phyloP scores from a whole-genome alignment of 2,329 filamentous ascomycete genomes.

The Reticulascus tulasneorum region DNA sequence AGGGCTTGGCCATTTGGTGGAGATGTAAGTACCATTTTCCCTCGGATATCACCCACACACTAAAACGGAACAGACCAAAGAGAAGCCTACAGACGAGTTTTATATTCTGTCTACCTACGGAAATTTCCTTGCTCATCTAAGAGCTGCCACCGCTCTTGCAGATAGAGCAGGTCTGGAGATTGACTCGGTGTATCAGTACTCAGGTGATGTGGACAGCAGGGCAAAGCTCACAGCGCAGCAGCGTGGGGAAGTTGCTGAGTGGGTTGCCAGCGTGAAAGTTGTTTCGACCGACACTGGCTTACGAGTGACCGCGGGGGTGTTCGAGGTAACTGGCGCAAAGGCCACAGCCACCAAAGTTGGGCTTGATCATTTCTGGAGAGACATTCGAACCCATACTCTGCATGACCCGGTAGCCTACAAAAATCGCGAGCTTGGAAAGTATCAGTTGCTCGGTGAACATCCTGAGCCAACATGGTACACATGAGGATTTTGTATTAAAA shows the following conservation, averaged over 20 bases:
- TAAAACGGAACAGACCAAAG: constrained; percentile 39
- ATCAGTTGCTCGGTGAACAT: constrained; percentile 50
- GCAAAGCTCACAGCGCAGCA: constrained; percentile 42
- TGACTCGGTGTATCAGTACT: constrained; percentile 39
- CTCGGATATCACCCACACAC: not conserved
- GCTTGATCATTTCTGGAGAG: constrained; percentile 63
- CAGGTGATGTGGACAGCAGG: constrained; percentile 30
- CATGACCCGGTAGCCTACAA: constrained; percentile 68
- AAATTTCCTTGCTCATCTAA: constrained; percentile 58
- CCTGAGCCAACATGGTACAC: constrained; percentile 62
- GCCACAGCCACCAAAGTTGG: constrained; percentile 55
- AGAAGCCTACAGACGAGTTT: constrained; percentile 56
- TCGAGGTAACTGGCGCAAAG: constrained; percentile 59
- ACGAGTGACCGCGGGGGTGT: constrained; percentile 55
- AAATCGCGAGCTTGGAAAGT: constrained; percentile 58
- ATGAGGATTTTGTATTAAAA: no score
- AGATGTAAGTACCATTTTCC: constrained; percentile 35
- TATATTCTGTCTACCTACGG: constrained; percentile 64
- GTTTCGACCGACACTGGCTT: constrained; percentile 58
- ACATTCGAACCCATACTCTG: constrained; percentile 61
- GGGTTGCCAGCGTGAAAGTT: constrained; percentile 59
- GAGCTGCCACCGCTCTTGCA: constrained; percentile 55
- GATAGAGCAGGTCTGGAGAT: constrained; percentile 51
- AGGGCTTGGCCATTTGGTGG: constrained; percentile 62
- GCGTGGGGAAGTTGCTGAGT: constrained; percentile 59